Percentiles rank a stretch among this genome's conserved stretches.
Evolutionary conservation across 257 asterid genomes (phyloP).

Genomic region (Solanum acaule): DNA sequence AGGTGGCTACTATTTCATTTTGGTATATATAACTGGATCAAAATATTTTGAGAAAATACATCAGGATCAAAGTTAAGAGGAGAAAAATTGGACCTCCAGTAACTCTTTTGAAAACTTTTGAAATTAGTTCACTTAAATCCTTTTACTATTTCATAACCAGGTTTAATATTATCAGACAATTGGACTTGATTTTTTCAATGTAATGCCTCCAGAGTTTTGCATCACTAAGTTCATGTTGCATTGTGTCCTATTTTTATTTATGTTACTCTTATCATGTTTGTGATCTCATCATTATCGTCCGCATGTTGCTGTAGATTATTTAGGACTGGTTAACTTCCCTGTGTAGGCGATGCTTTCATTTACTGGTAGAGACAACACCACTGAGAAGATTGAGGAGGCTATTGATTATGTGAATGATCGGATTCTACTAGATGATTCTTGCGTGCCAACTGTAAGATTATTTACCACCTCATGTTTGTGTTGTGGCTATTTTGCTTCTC

Average conservation of each 20-base stretch:
- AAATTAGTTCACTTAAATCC: background rate
- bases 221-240: background rate
- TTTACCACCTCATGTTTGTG: background rate
- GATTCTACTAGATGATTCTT: slow-evolving; percentile 29
- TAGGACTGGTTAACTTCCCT: background rate
- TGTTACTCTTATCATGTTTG: background rate
- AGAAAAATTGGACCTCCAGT: background rate
- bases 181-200: background rate
- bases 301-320: background rate
- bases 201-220: background rate
- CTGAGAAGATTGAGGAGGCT: slow-evolving; percentile 65
- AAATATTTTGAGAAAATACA: background rate
- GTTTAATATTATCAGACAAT: background rate
- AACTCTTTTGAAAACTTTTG: background rate
- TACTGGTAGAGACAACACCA: slow-evolving; percentile 31
- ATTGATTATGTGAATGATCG: slow-evolving; percentile 29
- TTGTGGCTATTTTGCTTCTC: background rate
- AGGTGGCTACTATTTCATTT: background rate
- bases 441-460: slow-evolving; percentile 27
- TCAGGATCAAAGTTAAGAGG: background rate
- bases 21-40: background rate
- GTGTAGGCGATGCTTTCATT: slow-evolving; percentile 64
- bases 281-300: background rate
- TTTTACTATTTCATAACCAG: background rate
- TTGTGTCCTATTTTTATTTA: background rate